Conservation (phyloP, 352 stramenopile species). For the Phytophthora citricola region DNA sequence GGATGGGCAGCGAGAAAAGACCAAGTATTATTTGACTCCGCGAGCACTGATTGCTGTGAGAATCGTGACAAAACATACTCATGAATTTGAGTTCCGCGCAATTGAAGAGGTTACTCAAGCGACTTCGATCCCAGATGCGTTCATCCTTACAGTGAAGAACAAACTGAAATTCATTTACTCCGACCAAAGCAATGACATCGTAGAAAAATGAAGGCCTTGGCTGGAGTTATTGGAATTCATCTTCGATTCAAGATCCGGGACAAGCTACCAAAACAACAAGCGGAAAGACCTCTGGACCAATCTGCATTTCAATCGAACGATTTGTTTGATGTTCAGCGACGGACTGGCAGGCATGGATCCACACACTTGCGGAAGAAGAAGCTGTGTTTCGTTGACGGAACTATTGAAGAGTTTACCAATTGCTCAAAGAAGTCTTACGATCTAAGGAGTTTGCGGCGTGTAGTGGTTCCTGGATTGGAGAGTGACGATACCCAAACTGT, state of each 20-base stretch:
- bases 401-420: slow-evolving; percentile 53
- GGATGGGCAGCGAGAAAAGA: slow-evolving; percentile 78
- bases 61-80: slow-evolving; percentile 70
- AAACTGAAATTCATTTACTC: slow-evolving; percentile 83
- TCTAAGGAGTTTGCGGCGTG: slow-evolving; percentile 58
- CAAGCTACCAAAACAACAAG: slow-evolving; percentile 63
- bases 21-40: slow-evolving; percentile 72
- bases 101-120: slow-evolving; percentile 64
- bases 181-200: slow-evolving; percentile 59
- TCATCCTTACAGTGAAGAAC: slow-evolving; percentile 65
- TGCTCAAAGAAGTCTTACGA: slow-evolving; percentile 65
- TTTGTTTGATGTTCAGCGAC: slow-evolving; percentile 62
- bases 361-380: slow-evolving; percentile 70
- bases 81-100: slow-evolving; percentile 77
- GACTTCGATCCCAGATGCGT: slow-evolving; percentile 54
- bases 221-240: slow-evolving; percentile 72
- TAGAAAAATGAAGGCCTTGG: slow-evolving; percentile 66
- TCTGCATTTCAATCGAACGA: slow-evolving; percentile 50
- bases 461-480: slow-evolving; percentile 47
- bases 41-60: slow-evolving; percentile 69
- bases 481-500: slow-evolving; percentile 44
- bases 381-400: slow-evolving; percentile 61
- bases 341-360: slow-evolving; percentile 65
- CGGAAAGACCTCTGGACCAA: slow-evolving; percentile 43
- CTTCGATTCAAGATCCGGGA: slow-evolving; percentile 41